Conservation (phyloP, 1,284 basidiomycete genomes). For the Tilletia setariae region DNA sequence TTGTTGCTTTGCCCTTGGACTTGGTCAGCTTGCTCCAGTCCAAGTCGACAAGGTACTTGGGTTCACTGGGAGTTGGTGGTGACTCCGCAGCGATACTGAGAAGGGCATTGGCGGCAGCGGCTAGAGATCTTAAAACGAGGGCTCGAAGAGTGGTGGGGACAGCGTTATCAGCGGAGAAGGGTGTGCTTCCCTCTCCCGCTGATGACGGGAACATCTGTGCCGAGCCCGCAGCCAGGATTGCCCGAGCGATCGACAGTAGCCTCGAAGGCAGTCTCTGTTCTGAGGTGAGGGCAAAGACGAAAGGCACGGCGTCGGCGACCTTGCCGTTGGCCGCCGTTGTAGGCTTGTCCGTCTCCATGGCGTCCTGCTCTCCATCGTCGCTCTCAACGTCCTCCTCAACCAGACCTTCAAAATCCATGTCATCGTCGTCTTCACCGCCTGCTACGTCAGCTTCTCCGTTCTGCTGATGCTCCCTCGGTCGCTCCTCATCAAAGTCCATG, state of each 20-base stretch:
- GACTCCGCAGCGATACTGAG: conserved; percentile 5
- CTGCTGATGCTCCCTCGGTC: no score
- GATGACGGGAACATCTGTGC: background rate
- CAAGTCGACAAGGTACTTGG: background rate
- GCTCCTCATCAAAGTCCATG: background rate
- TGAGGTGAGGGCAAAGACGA: conserved; percentile 1
- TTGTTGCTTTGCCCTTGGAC: background rate
- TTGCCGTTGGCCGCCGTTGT: background rate
- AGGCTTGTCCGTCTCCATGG: conserved; percentile 6
- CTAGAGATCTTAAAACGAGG: background rate
- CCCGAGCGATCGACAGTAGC: background rate
- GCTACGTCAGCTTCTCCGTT: background rate
- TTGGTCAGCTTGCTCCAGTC: background rate
- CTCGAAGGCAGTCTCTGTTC: background rate
- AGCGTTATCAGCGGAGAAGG: background rate
- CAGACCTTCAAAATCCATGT: background rate
- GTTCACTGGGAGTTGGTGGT: conserved; percentile 4
- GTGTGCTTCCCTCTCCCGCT: background rate
- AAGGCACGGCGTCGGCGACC: background rate
- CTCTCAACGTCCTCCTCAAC: conserved; percentile 1
- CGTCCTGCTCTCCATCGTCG: background rate
- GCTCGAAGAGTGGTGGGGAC: background rate
- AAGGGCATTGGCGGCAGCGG: background rate
- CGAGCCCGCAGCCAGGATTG: background rate
- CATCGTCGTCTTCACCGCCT: background rate